Evolutionary conservation across 2,329 filamentous ascomycete genomes (phyloP), one percentile per base, ranked within the genome.

Genomic region (Nigrospora sphaerica): DNA sequence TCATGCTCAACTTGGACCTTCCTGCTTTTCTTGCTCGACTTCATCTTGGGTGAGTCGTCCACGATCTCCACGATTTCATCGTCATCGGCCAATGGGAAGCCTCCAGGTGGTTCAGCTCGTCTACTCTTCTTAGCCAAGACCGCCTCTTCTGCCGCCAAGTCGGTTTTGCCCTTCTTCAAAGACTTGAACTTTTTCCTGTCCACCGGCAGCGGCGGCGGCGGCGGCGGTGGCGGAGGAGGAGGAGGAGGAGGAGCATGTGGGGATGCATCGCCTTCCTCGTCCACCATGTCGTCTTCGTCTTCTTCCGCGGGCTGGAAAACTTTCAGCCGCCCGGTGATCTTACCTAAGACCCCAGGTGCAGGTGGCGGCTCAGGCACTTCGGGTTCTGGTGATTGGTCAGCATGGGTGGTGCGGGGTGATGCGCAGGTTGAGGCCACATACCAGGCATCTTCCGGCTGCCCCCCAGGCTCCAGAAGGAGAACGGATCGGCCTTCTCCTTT

Each of bases 391-490:
- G 53, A 58, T 50, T 55, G 50, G 42, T 39, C 36, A 49, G 47
- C 48, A 23, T 52, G 51, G 42, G 52, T 45, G 45, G 46, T 54
- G 45, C 45, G 42, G 31, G 35, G 37, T 42, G n/a, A 36, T 54
- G 57, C 57, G 54, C 47, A 52, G 46, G 32, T 54, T 59, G 57
- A 53, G 58, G 58, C 48, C 50, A 62, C 58, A 54, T 56, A 68
- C 66, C 68, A 64, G 71, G 55, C 55, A 60, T 64, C 49, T 58
- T 64, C 45, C 58, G 53, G 34, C 39, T 53, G 31, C 57, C 45
- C 56, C 68, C 69, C 44, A 70, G 66, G 49, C 77, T 74, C 78
- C 78, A 82, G 65, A 81, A 80, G 54, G 72, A 72, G 60, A 81
- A 82, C 0, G 73, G 60, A 47, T 73, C 68, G 37, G 56, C 57